These are phyloP conservation scores for Arachis hypogaea DNA, from an alignment of 306 rosid species.

Conservation along the genomic window DNA sequence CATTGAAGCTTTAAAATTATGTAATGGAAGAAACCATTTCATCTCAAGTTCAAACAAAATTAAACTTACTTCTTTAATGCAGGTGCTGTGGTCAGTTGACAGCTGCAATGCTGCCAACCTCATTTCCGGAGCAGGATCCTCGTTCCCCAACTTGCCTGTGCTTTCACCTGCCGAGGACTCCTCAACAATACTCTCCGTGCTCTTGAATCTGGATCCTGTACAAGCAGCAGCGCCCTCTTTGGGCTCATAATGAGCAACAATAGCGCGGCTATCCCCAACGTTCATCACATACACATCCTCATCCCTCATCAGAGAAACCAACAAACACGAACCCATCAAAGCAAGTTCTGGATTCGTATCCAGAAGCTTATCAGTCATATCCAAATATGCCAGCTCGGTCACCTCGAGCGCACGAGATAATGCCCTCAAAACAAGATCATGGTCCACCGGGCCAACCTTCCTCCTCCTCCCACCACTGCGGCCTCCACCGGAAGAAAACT, in stretches of 20 bases:
- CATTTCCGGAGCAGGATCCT: conserved; percentile 50
- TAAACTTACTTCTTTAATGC: conserved; percentile 79
- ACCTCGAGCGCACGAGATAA: conserved; percentile 76
- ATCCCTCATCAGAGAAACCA: conserved; percentile 87
- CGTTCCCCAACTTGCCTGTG: conserved; percentile 40
- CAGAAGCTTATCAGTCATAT: conserved; percentile 80
- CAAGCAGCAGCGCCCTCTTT: conserved; percentile 55
- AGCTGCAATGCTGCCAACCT: conserved; percentile 84
- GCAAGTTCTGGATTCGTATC: conserved; percentile 88
- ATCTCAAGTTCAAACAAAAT: conserved; percentile 16
- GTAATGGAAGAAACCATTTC: conserved; percentile 30
- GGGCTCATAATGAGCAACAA: conserved; percentile 78
- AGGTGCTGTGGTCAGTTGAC: conserved; percentile 93
- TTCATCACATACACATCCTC: conserved; percentile 97
- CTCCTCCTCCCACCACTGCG: conserved; percentile 52
- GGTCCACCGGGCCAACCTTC: conserved; percentile 85
- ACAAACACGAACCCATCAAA: conserved; percentile 87
- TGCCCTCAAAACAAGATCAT: conserved; percentile 73
- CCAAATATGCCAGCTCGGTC: conserved; percentile 79
- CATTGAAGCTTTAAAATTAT: conserved; percentile 1
- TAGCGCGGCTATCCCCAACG: conserved; percentile 96
- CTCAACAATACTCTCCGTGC: conserved; percentile 65
- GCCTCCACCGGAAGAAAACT: conserved; percentile 35
- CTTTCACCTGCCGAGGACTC: conserved; percentile 54
- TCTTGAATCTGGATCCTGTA: conserved; percentile 38